Evolutionary conservation across 2,329 filamentous ascomycete species (phyloP).

Genomic region (Polytolypa hystricis): DNA sequence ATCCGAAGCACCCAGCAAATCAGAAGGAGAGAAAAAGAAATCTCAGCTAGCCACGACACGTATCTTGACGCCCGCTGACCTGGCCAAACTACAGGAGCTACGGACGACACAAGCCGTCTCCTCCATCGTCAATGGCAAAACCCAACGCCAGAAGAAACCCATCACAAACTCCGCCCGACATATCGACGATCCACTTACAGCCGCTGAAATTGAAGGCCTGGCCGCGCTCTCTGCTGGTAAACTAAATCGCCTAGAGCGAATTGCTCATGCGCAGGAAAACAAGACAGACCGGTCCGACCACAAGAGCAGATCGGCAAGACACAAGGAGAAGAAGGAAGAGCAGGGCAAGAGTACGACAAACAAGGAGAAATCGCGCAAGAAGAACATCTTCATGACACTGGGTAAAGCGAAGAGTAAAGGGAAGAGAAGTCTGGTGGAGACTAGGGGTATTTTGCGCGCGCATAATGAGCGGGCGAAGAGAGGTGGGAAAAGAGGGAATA

Average conservation of each 20-base stretch:
- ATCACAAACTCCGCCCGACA: conserved; percentile 47
- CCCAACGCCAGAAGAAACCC: conserved; percentile 35
- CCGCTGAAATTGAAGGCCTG: conserved; percentile 81
- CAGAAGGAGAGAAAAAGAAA: conserved; percentile 20
- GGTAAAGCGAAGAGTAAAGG: conserved; percentile 93
- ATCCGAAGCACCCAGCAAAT: conserved; percentile 34
- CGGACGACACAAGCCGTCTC: conserved; percentile 62
- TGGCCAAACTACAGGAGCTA: conserved; percentile 88
- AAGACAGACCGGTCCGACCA: conserved; percentile 69
- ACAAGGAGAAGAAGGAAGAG: conserved; percentile 75
- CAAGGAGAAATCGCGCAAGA: conserved; percentile 89
- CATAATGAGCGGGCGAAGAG: conserved; percentile 76
- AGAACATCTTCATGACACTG: conserved; percentile 98
- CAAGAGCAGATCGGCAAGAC: conserved; percentile 72
- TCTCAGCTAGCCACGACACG: conserved; percentile 80
- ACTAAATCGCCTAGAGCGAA: conserved; percentile 77
- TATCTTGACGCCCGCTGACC: conserved; percentile 88
- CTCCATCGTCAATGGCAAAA: conserved; percentile 42
- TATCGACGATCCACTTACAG: conserved; percentile 78
- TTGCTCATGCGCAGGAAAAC: conserved; percentile 71
- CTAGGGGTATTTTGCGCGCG: conserved; percentile 64
- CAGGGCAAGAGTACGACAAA: conserved; percentile 96
- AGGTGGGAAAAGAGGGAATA: conserved; percentile 71
- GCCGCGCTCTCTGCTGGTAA: conserved; percentile 61
- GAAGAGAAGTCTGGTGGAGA: conserved; percentile 84